Percentiles rank a stretch among this genome's conserved stretches.
These are phyloP conservation scores for Casaregolazyma suthepensis DNA, from an alignment of 1,139 yeast genomes.

Conservation along the genomic window DNA sequence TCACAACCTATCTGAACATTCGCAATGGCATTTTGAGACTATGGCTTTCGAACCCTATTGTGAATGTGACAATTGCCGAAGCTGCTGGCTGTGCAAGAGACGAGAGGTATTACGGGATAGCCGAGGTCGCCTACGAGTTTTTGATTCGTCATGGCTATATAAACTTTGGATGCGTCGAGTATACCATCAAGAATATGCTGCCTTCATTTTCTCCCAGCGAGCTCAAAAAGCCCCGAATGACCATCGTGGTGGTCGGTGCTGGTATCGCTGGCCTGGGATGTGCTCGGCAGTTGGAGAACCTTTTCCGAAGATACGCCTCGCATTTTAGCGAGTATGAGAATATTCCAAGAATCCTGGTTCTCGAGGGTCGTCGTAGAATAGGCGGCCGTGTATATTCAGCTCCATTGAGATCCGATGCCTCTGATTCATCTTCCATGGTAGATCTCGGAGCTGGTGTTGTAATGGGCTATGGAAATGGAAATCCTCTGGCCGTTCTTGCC, in stretches of 20 bases:
- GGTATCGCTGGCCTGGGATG: conserved; percentile 41
- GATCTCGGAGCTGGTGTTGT: conserved; percentile 41
- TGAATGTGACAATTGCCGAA: conserved; percentile 37
- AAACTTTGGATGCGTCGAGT: conserved; percentile 39
- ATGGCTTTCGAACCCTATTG: conserved; percentile 41
- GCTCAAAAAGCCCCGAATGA: conserved; percentile 32
- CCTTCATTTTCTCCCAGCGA: conserved; percentile 18
- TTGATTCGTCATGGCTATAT: conserved; percentile 39
- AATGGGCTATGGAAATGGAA: conserved; percentile 39
- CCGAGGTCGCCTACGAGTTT: conserved; percentile 41
- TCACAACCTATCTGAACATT: conserved; percentile 38
- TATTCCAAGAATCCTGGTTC: conserved; percentile 35
- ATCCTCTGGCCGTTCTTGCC: conserved; percentile 36
- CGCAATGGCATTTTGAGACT: conserved; percentile 39
- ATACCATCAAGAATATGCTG: conserved; percentile 20
- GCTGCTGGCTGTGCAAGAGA: conserved; percentile 42
- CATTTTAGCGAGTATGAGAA: conserved; percentile 35
- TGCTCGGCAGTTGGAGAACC: conserved; percentile 38
- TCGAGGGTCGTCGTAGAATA: conserved; percentile 38
- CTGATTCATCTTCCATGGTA: conserved; percentile 24
- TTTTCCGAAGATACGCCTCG: conserved; percentile 33
- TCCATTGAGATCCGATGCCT: conserved; percentile 26
- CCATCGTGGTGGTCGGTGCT: conserved; percentile 38
- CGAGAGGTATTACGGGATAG: conserved; percentile 36
- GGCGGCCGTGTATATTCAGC: conserved; percentile 42